Evolutionary conservation across 1,284 basidiomycete genomes (phyloP).

Genomic region (Grifola frondosa): DNA sequence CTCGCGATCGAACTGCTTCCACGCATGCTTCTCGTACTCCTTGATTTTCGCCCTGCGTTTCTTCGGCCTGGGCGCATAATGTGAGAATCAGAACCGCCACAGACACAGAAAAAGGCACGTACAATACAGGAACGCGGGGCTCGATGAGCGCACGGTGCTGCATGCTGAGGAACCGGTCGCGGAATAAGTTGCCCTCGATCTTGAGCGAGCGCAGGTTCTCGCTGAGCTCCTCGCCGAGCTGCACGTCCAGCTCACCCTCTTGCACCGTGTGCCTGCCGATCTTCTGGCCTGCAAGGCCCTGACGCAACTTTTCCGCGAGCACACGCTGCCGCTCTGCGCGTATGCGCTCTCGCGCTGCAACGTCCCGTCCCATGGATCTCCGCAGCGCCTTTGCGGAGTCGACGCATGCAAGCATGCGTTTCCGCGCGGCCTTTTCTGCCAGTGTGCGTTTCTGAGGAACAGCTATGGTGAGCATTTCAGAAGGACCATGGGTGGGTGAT

Average conservation of each 20-base stretch:
- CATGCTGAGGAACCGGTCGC: conserved; percentile 82
- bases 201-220: conserved; percentile 86
- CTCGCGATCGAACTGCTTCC: conserved; percentile 71
- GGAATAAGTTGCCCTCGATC: conserved; percentile 93
- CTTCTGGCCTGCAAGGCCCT: conserved; percentile 64
- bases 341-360: conserved; percentile 44
- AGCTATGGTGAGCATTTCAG: neutral
- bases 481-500: neutral
- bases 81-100: neutral
- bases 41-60: conserved; percentile 59
- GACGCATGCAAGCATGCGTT: conserved; percentile 58
- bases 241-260: conserved; percentile 74
- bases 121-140: conserved; percentile 73
- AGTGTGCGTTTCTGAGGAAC: conserved; percentile 75
- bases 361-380: conserved; percentile 40
- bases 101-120: conserved; percentile 34
- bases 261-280: conserved; percentile 79
- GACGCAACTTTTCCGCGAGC: conserved; percentile 45
- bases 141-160: conserved; percentile 80
- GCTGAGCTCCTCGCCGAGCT: conserved; percentile 88
- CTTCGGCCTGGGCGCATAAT: conserved; percentile 50
- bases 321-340: conserved; percentile 39
- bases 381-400: conserved; percentile 53
- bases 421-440: conserved; percentile 55
- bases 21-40: conserved; percentile 88